Base-by-base conservation (phyloP, 176 grass and related monocot genomes). In the Ampelocalamus luodianensis region DNA sequence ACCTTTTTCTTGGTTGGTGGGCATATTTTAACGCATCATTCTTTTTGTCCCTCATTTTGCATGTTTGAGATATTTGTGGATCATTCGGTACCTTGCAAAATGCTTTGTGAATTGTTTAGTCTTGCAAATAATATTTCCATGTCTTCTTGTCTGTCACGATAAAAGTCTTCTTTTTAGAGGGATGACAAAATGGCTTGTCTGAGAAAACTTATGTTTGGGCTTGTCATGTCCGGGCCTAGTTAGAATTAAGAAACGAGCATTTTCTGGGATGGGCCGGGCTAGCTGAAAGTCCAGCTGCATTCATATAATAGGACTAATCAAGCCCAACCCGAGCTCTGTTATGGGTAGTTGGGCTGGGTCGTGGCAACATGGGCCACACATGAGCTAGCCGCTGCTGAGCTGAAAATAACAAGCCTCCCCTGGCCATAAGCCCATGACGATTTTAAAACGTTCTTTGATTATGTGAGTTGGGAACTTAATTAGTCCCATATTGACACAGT, bases 21-120 rank as follows among this genome's bases (percentile, higher is more conserved):
- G 78, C 13, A 45, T 23, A 26, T 65, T 50, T 79, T 56, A 48
- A 22, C 37, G 66, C 17, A 42, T 38, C 12, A 76, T 90, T 82
- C 43, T 70, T 79, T 81, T 64, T 26, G 14, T 29, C 2, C 15
- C 53, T 55, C 36, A 50, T 64, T 62, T 53, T 36, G 20, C 22
- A 79, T 22, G 49, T 79, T 36, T 49, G 6, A 6, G 22, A 16
- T 76, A 7, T 71, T 6, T 82, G 40, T 32, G 8, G n/a, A 61
- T 68, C 4, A 3, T 75, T 39, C 14, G 22, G 29, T 23, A 38
- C 6, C 4, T 29, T 54, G 11, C 11, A 16, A 65, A 63, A 48
- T 27, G 13, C 4, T 36, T 15, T 72, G n/a, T 4, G 43, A 26
- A 24, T 72, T 40, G 36, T 42, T 77, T 24, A 62, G 24, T 63